phyloP scores from a whole-genome alignment of 2,329 filamentous ascomycete species.

The Corynespora cassiicola region DNA sequence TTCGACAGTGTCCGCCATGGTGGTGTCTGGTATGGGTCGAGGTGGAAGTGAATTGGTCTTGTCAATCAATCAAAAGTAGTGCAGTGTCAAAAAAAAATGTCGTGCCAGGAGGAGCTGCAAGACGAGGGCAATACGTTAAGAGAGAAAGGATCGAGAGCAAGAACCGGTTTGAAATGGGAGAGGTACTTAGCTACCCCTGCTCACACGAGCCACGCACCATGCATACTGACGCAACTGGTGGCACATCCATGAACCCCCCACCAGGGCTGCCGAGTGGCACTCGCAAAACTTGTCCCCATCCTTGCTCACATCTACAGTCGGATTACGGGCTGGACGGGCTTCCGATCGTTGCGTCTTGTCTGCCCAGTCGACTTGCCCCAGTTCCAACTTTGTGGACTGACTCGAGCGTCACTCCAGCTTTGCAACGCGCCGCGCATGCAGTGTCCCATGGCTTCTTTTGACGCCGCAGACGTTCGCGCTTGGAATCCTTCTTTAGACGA shows the following conservation, averaged over 20 bases:
- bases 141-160: conserved; percentile 31
- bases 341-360: background rate
- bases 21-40: conserved; percentile 22
- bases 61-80: too few relatives aligned
- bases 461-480: conserved; percentile 9
- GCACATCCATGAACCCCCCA: conserved; percentile 29
- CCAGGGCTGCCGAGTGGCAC: conserved; percentile 23
- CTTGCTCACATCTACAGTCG: conserved; percentile 24
- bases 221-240: conserved; percentile 47
- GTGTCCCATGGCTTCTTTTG: conserved; percentile 7
- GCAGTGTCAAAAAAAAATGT: conserved; percentile 22
- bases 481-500: conserved; percentile 7
- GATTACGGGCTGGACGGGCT: conserved; percentile 7
- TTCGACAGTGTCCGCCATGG: conserved; percentile 47
- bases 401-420: conserved; percentile 2
- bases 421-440: conserved; percentile 4
- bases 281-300: conserved; percentile 40
- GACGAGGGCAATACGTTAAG: conserved; percentile 38
- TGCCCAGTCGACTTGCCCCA: conserved; percentile 3
- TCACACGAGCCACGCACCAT: conserved; percentile 42
- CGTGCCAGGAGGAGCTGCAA: conserved; percentile 21
- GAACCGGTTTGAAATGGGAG: conserved; percentile 45
- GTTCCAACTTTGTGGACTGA: conserved; percentile 8
- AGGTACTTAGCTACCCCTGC: conserved; percentile 38
- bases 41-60: conserved; percentile 13